A percentile compares a stretch with the other conserved stretches of the same genome.
Conservation (phyloP, 495 filamentous ascomycete species). For the Lophiostoma macrostomum region DNA sequence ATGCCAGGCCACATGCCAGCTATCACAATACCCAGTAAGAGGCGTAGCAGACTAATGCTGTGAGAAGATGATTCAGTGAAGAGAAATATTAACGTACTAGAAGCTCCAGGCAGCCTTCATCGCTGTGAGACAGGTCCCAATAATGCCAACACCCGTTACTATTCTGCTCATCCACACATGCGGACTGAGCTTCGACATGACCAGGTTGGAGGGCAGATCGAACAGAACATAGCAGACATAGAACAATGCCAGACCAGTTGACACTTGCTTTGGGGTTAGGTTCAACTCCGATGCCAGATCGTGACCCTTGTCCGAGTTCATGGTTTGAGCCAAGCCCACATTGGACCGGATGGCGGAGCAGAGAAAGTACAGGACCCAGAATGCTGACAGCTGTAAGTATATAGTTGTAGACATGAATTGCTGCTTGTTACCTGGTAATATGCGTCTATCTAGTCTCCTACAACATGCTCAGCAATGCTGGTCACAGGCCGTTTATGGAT, state of each 20-base stretch:
- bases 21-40: slow-evolving; percentile 81
- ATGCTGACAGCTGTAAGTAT: slow-evolving; percentile 51
- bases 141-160: slow-evolving; percentile 79
- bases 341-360: slow-evolving; percentile 89
- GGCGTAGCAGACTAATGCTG: slow-evolving; percentile 63
- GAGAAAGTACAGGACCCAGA: slow-evolving; percentile 92
- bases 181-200: slow-evolving; percentile 82
- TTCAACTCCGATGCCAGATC: slow-evolving; percentile 65
- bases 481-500: too few species aligned
- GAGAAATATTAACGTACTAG: slow-evolving; percentile 55
- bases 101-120: slow-evolving; percentile 81
- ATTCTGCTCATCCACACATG: slow-evolving; percentile 93
- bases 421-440: slow-evolving; percentile 61
- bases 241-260: slow-evolving; percentile 79
- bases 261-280: slow-evolving; percentile 69
- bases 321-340: slow-evolving; percentile 85
- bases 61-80: not conserved
- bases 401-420: not conserved
- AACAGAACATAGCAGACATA: slow-evolving; percentile 89
- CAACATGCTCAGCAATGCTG: too few species aligned
- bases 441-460: slow-evolving; percentile 76
- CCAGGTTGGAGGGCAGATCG: slow-evolving; percentile 82
- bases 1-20: slow-evolving; percentile 96
- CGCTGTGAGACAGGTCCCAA: slow-evolving; percentile 76
- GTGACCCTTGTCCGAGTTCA: slow-evolving; percentile 68